phyloP scores from a whole-genome alignment of 1,284 basidiomycete genomes.

The Sporisorium iseilematis-ciliati region DNA sequence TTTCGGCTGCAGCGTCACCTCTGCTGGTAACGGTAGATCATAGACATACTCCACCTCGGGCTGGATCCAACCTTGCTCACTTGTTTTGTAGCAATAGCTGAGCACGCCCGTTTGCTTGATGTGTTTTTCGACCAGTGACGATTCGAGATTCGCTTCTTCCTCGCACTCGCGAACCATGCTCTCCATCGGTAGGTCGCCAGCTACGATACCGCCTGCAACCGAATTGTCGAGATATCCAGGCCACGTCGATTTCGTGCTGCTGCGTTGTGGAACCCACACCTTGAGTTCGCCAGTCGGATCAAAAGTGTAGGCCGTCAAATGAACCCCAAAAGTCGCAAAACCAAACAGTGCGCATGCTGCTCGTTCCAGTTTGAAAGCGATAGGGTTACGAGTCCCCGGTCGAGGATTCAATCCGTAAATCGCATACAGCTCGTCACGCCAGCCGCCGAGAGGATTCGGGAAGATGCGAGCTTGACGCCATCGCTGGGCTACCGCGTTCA shows the following conservation, averaged over 20 bases:
- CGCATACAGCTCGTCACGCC: slow-evolving; percentile 64
- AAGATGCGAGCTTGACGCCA: slow-evolving; percentile 53
- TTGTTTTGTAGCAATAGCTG: slow-evolving; percentile 76
- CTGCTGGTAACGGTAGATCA: slow-evolving; percentile 59
- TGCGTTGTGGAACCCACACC: slow-evolving; percentile 89
- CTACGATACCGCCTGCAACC: slow-evolving; percentile 74
- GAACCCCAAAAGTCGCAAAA: slow-evolving; percentile 86
- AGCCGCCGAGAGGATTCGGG: slow-evolving; percentile 68
- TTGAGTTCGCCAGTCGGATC: slow-evolving; percentile 54
- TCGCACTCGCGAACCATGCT: slow-evolving; percentile 89
- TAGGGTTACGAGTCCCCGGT: slow-evolving; percentile 59
- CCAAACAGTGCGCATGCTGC: slow-evolving; percentile 89
- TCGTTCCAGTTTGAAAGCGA: slow-evolving; percentile 88
- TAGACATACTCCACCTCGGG: slow-evolving; percentile 69
- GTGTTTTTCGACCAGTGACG: slow-evolving; percentile 75
- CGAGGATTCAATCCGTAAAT: slow-evolving; percentile 53
- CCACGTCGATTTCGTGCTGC: slow-evolving; percentile 86
- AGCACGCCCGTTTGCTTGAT: slow-evolving; percentile 72
- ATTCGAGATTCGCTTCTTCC: slow-evolving; percentile 87
- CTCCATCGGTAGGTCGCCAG: slow-evolving; percentile 81
- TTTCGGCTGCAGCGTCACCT: slow-evolving; percentile 78
- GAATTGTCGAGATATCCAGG: slow-evolving; percentile 64
- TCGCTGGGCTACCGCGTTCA: slow-evolving; percentile 46
- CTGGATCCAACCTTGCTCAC: slow-evolving; percentile 72
- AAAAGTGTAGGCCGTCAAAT: slow-evolving; percentile 75